Conservation (phyloP, 2,329 filamentous ascomycete genomes). For the Cladosporium velox region DNA sequence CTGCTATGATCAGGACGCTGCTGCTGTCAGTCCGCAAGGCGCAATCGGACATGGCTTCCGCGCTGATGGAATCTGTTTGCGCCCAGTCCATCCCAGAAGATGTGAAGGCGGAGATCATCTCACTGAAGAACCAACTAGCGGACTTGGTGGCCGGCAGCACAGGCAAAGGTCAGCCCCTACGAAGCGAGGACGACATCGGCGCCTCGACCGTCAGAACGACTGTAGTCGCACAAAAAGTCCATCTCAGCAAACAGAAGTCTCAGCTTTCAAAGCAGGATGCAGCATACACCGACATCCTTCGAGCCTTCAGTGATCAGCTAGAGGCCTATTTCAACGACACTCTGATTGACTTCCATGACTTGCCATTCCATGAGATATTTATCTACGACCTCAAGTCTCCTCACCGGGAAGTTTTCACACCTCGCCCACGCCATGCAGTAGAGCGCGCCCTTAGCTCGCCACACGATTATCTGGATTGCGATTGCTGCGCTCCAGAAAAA, state of each 20-base stretch:
- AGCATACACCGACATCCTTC: slow-evolving; percentile 67
- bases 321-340: slow-evolving; percentile 48
- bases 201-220: slow-evolving; percentile 72
- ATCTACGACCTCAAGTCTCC: slow-evolving; percentile 72
- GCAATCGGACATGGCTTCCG: slow-evolving; percentile 55
- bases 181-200: slow-evolving; percentile 74
- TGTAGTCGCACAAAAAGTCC: slow-evolving; percentile 77
- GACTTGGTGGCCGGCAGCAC: slow-evolving; percentile 26
- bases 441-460: slow-evolving; percentile 72
- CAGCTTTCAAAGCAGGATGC: slow-evolving; percentile 70
- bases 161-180: slow-evolving; percentile 48
- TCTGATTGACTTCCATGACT: slow-evolving; percentile 52
- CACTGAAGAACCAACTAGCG: slow-evolving; percentile 25
- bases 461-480: slow-evolving; percentile 75
- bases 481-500: slow-evolving; percentile 58
- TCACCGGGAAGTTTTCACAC: slow-evolving; percentile 72
- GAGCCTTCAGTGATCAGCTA: slow-evolving; percentile 56
- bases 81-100: neutral
- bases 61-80: slow-evolving; percentile 39
- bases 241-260: slow-evolving; percentile 74
- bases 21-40: slow-evolving; percentile 63
- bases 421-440: slow-evolving; percentile 68
- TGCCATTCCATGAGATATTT: slow-evolving; percentile 71
- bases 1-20: slow-evolving; percentile 55
- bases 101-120: slow-evolving; percentile 12